These are phyloP conservation scores for Debaryomycetaceae sp. DNA, from an alignment of 1,139 yeast species.

Conservation along the genomic window DNA sequence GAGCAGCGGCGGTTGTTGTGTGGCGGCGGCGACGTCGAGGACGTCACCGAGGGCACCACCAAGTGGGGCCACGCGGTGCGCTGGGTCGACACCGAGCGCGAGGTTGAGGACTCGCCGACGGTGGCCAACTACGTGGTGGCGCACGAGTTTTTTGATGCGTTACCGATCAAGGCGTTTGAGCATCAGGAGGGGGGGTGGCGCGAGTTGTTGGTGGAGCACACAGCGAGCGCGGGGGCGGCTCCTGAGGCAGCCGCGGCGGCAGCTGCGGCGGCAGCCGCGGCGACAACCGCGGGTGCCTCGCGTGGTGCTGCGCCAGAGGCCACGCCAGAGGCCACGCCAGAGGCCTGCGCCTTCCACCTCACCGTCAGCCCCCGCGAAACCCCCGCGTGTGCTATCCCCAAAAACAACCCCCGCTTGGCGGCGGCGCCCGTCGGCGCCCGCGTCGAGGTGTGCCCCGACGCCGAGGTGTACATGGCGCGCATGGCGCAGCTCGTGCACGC, in stretches of 20 bases:
- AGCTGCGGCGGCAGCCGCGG: constrained; percentile 11
- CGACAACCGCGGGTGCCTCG: constrained; percentile 22
- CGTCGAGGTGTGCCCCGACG: constrained; percentile 74
- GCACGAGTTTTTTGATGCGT: constrained; percentile 85
- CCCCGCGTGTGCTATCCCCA: constrained; percentile 59
- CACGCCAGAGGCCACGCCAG: constrained; percentile 11
- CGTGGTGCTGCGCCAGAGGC: constrained; percentile 6
- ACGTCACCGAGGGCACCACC: constrained; percentile 28
- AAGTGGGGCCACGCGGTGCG: constrained; percentile 50
- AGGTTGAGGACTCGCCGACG: constrained; percentile 35
- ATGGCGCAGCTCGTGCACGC: constrained; percentile 34
- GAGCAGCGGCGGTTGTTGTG: constrained; percentile 56
- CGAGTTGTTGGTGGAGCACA: constrained; percentile 63
- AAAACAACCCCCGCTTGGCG: constrained; percentile 47
- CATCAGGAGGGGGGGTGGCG: constrained; percentile 70
- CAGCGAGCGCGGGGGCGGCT: constrained; percentile 22
- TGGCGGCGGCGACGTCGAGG: constrained; percentile 17
- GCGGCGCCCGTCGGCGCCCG: constrained; percentile 52
- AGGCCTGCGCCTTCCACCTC: constrained; percentile 51
- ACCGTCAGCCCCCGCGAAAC: constrained; percentile 60
- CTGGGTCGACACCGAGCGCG: constrained; percentile 73
- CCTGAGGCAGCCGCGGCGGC: constrained; percentile 6
- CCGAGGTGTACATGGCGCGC: constrained; percentile 49
- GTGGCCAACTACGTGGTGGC: constrained; percentile 65
- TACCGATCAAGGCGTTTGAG: constrained; percentile 71